Evolutionary conservation across 139 green algal species (phyloP).

Genomic region (Tetraselmis striata): DNA sequence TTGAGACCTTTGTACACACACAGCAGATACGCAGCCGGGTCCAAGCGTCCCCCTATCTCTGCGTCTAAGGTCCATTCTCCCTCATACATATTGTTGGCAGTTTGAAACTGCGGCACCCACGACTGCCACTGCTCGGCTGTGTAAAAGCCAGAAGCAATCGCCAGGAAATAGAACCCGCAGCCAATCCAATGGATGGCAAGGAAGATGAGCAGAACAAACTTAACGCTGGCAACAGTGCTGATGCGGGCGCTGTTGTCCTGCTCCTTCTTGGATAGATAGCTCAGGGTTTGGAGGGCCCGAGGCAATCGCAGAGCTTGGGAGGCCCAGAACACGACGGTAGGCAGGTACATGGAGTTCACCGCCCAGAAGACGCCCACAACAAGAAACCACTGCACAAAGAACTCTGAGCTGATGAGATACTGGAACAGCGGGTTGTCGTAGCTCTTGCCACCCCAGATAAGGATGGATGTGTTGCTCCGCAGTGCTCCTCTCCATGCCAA

Average conservation of each 20-base stretch:
- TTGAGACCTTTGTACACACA: constrained; percentile 30
- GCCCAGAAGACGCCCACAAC: neutral
- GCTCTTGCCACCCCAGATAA: neutral
- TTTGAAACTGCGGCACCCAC: constrained; percentile 21
- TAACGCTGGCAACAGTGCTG: constrained; percentile 22
- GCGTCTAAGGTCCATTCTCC: neutral
- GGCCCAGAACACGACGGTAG: neutral
- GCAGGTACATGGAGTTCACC: neutral
- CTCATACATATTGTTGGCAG: neutral
- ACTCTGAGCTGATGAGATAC: neutral
- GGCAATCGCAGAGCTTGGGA: neutral
- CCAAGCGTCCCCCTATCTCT: neutral
- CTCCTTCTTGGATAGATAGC: neutral
- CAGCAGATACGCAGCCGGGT: neutral
- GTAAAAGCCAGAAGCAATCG: constrained; percentile 6
- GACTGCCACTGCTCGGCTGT: neutral
- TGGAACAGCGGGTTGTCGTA: neutral
- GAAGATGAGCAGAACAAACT: constrained; percentile 26
- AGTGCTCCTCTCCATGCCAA: neutral
- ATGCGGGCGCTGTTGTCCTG: constrained; percentile 2
- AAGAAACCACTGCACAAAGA: neutral
- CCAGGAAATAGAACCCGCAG: constrained; percentile 28
- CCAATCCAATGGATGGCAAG: constrained; percentile 27
- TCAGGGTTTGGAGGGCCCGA: neutral
- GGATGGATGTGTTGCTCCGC: neutral